These are phyloP conservation scores for Penicillium sp. DNA, from an alignment of 2,329 filamentous ascomycete species.

Conservation along the genomic window DNA sequence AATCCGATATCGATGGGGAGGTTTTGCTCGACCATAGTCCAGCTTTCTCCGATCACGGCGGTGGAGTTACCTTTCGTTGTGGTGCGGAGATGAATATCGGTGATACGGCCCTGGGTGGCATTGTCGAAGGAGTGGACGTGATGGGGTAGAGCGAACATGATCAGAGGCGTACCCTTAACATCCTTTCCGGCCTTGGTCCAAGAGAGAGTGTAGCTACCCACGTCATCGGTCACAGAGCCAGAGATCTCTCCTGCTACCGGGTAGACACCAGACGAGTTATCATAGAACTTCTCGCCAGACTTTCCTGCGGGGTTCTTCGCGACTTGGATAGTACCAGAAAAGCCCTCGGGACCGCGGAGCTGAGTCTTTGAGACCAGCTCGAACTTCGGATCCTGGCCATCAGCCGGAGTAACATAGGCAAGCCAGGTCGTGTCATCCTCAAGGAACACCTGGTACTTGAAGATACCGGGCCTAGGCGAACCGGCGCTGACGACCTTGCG, in stretches of 20 bases:
- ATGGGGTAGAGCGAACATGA: conserved; percentile 89
- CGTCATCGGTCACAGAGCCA: conserved; percentile 56
- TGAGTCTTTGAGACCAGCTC: conserved; percentile 65
- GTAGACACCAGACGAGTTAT: conserved; percentile 74
- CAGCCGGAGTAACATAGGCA: conserved; percentile 67
- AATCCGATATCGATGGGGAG: conserved; percentile 76
- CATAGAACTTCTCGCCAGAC: conserved; percentile 67
- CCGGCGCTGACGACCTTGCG: conserved; percentile 58
- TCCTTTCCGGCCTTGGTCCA: conserved; percentile 71
- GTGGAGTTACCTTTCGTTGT: conserved; percentile 82
- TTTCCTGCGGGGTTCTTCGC: conserved; percentile 67
- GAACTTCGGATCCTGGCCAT: conserved; percentile 64
- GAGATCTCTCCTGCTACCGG: conserved; percentile 63
- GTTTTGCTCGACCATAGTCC: conserved; percentile 74
- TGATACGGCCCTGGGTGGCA: conserved; percentile 51
- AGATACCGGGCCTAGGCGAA: conserved; percentile 61
- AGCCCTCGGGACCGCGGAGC: conserved; percentile 65
- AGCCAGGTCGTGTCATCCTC: conserved; percentile 76
- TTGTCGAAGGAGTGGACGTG: conserved; percentile 74
- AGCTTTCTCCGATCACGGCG: conserved; percentile 68
- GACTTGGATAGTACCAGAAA: conserved; percentile 78
- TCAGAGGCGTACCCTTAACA: conserved; percentile 55
- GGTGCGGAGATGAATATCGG: conserved; percentile 65
- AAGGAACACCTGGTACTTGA: conserved; percentile 73
- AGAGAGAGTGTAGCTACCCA: conserved; percentile 70